Evolutionary conservation across 371 early-diverging fungal genomes (phyloP), one percentile per base, ranked within the genome.

Genomic region (Rhizopus stolonifer): DNA sequence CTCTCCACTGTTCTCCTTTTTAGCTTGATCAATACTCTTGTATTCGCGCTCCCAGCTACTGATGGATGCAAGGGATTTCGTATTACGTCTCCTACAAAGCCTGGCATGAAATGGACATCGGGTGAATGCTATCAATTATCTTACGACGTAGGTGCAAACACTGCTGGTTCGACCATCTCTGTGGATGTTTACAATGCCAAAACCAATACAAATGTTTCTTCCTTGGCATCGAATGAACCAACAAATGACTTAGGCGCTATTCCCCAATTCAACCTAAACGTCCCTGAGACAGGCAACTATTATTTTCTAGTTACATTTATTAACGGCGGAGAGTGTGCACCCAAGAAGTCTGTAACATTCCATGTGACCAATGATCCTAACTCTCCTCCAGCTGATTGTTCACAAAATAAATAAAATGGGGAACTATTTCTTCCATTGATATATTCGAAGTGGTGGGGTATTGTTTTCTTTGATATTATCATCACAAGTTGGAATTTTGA

Each of bases 41-140:
- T 40, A 11, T 54, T 60, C 21, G 61, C 60, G 40, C 60, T 57
- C 34, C 58, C 58, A n/a, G n/a, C n/a, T 40, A 23, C 46, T n/a
- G 36, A 55, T 11, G 46, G 11, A 11, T 69, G 70, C 23, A 52
- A 57, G 1, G 63, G 60, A n/a, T 69, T 69, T 60, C 62, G 53
- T 17, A 54, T 69, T n/a, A 69, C 70, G 0, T 65, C 70, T 17
- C 70, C 70, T 13, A 54, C 48, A n/a, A 6, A 54, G 22, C 24
- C 60, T 19, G 63, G 60, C 11, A 55, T 69, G 25, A 15, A 51
- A 0, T 65, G 63, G 52, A 69, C 70, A 13, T 62, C 65, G 3
- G 65, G 65, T 21, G 58, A 65, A 52, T 69, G 70, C 42, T 60
- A 69, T 23, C 52, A 61, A 25, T 65, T 65, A 4, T 58, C 59